A percentile compares a stretch with the other conserved stretches of the same genome.
Evolutionary conservation across 2,329 filamentous ascomycete species (phyloP).

Genomic region (Diaporthe amygdali): DNA sequence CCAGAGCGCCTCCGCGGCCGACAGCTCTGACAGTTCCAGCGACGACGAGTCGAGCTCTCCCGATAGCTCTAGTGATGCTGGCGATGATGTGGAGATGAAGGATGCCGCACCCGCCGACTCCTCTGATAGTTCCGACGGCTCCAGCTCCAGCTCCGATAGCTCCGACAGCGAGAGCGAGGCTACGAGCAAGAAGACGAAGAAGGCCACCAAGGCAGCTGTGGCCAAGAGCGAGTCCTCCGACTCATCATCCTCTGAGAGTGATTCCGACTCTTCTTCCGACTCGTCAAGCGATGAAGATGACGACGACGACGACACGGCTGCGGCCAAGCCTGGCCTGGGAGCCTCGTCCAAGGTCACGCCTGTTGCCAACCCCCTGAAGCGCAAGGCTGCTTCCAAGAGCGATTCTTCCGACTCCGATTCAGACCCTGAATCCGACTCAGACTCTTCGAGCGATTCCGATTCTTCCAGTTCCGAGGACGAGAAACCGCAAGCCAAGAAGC

Average conservation of each 20-base stretch:
- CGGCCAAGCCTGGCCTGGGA: conserved; percentile 29
- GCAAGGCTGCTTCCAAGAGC: conserved; percentile 53
- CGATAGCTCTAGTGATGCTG: conserved; percentile 36
- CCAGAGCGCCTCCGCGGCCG: conserved; percentile 31
- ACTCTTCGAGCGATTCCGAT: conserved; percentile 36
- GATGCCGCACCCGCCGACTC: conserved; percentile 40
- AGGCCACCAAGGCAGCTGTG: conserved; percentile 32
- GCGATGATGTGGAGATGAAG: conserved; percentile 52
- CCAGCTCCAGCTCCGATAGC: conserved; percentile 32
- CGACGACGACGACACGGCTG: conserved; percentile 28
- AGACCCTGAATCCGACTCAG: conserved; percentile 41
- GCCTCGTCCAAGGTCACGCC: conserved; percentile 35
- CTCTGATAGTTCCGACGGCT: conserved; percentile 31
- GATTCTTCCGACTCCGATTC: conserved; percentile 43
- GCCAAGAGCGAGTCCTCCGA: conserved; percentile 28
- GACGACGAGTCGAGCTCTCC: conserved; percentile 18
- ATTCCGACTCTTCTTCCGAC: conserved; percentile 9
- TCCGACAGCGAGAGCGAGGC: conserved; percentile 38
- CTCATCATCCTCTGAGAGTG: conserved; percentile 5
- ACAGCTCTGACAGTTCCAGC: conserved; percentile 33
- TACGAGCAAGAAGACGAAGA: conserved; percentile 35
- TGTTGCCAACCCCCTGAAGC: conserved; percentile 53
- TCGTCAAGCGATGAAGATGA: conserved; percentile 26
- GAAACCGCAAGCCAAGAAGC: conserved; percentile 58
- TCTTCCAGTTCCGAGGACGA: conserved; percentile 52